Percentiles rank a stretch among this genome's conserved stretches.
phyloP scores from a whole-genome alignment of 768 basidiomycete genomes.

The Pulveroboletus sp. region DNA sequence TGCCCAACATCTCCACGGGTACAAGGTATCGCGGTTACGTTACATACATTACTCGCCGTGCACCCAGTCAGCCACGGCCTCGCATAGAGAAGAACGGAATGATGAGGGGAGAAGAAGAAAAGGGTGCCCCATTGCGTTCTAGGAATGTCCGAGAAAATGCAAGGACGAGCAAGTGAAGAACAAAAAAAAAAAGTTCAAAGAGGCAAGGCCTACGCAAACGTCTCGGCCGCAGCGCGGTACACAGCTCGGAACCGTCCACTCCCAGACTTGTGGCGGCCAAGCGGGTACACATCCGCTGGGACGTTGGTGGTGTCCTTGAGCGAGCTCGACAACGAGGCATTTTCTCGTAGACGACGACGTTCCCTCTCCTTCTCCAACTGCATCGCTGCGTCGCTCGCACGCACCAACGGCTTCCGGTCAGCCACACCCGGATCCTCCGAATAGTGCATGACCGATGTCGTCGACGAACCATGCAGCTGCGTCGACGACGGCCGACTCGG shows the following conservation, averaged over 20 bases:
- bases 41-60: constrained; percentile 15
- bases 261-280: constrained; percentile 19
- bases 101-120: not conserved
- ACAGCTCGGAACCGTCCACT: constrained; percentile 12
- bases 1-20: constrained; percentile 2
- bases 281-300: constrained; percentile 14
- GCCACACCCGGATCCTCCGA: constrained; percentile 9
- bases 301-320: constrained; percentile 31
- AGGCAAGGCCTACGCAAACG: constrained; percentile 8
- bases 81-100: constrained; percentile 1
- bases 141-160: constrained; percentile 12
- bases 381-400: constrained; percentile 53
- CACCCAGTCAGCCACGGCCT: constrained; percentile 2
- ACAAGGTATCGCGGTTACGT: constrained; percentile 25
- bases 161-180: not conserved
- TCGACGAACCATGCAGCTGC: constrained; percentile 18
- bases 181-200: not conserved
- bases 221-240: constrained; percentile 14
- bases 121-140: constrained; percentile 12
- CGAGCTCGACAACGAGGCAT: constrained; percentile 13
- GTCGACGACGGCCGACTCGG: constrained; percentile 25
- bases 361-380: constrained; percentile 47
- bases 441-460: constrained; percentile 13
- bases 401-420: constrained; percentile 35
- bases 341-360: constrained; percentile 26